These are phyloP conservation scores for Botrytis sinoallii DNA, from an alignment of 2,329 filamentous ascomycete genomes.

Conservation along the genomic window DNA sequence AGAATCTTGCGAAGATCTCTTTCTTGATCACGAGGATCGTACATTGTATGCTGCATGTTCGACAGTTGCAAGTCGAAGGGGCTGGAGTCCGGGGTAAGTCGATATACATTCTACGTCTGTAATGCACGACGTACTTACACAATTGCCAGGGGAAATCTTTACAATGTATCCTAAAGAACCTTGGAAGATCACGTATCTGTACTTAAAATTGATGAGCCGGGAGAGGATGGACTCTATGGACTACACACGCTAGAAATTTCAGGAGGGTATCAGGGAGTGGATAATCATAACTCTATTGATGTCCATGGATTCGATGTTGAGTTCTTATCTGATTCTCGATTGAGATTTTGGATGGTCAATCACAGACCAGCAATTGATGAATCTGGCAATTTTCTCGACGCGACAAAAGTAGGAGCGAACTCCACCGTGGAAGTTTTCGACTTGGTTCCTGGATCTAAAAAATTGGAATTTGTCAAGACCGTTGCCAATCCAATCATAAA, in stretches of 20 bases:
- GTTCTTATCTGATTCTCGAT: slow-evolving; percentile 25
- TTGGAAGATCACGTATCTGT: slow-evolving; percentile 7
- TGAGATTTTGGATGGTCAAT: slow-evolving; percentile 40
- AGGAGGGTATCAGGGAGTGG: slow-evolving; percentile 29
- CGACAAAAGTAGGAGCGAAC: slow-evolving; percentile 37
- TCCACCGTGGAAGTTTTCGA: slow-evolving; percentile 41
- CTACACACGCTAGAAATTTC: slow-evolving; percentile 25
- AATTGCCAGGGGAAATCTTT: not conserved
- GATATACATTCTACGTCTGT: not conserved
- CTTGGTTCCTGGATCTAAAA: slow-evolving; percentile 28
- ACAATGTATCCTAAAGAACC: not conserved
- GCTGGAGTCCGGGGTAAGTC: not conserved
- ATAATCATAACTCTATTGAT: slow-evolving; percentile 33
- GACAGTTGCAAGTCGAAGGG: not conserved
- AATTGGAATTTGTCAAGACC: slow-evolving; percentile 38
- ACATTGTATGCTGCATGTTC: slow-evolving; percentile 34
- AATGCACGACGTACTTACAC: not conserved
- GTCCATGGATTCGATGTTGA: slow-evolving; percentile 39
- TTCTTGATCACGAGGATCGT: slow-evolving; percentile 32
- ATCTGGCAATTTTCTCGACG: slow-evolving; percentile 37
- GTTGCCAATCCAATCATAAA: slow-evolving; percentile 34
- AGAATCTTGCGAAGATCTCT: slow-evolving; percentile 35
- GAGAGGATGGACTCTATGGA: slow-evolving; percentile 27
- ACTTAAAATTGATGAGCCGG: slow-evolving; percentile 29
- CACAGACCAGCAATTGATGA: slow-evolving; percentile 37